phyloP scores from a whole-genome alignment of 257 asterid species.

The Solanum peruvianum region DNA sequence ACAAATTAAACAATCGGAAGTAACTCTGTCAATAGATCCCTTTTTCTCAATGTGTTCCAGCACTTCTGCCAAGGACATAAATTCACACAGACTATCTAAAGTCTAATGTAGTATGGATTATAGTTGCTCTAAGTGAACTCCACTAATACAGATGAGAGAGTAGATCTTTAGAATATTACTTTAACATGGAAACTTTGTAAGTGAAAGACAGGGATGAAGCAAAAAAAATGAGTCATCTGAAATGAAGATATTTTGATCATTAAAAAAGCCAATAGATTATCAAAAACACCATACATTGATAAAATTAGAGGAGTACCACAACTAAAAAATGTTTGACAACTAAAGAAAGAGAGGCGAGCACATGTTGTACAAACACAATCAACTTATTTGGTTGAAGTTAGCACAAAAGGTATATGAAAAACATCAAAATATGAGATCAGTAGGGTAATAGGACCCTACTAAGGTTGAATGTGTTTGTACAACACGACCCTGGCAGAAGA shows the following conservation, averaged over 20 bases:
- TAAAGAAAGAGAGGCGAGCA: too few species aligned
- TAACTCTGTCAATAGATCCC: slow-evolving; percentile 77
- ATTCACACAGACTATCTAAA: neutral
- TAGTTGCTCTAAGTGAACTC: neutral
- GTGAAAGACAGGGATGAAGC: neutral
- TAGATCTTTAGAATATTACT: too few species aligned
- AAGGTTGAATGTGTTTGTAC: neutral
- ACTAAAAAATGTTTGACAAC: too few species aligned
- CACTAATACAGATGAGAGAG: neutral
- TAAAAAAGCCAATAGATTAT: neutral
- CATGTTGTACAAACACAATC: too few species aligned
- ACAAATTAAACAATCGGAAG: neutral
- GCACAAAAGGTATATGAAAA: too few species aligned
- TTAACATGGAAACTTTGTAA: too few species aligned
- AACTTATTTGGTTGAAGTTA: too few species aligned
- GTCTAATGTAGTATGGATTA: neutral
- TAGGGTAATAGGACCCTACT: neutral
- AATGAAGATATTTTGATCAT: neutral
- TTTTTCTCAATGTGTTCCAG: slow-evolving; percentile 51
- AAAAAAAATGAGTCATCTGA: neutral
- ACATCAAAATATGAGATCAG: neutral
- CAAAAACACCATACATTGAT: neutral
- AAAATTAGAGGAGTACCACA: too few species aligned
- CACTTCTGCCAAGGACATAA: slow-evolving; percentile 22
- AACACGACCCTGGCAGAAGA: neutral